Base-by-base conservation (phyloP, 1,284 basidiomycete genomes). In the Neolentinus lepideus region DNA sequence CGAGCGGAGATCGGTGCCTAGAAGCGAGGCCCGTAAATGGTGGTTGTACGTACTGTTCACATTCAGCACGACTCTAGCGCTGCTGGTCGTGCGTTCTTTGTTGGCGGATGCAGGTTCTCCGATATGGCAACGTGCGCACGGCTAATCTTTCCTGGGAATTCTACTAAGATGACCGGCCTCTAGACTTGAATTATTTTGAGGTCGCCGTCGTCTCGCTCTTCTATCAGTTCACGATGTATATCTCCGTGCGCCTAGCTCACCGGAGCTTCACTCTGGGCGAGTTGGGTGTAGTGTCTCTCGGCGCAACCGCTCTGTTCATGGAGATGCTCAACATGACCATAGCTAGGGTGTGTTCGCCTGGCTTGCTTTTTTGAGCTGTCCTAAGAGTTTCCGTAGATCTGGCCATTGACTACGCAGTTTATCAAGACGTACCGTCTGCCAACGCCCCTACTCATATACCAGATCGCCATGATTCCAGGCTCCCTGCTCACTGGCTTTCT, bases 221-320 rank as follows among this genome's bases (percentile, higher is more conserved):
- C 71, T 98, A 90, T 70, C 97, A 99, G 67, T 87, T 93, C 63
- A 86, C 91, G 47, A 76, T 98, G 54, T 99, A 98, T 67, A 79
- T 90, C 51, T 91, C 91, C 54, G 83, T 97, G 52, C 82, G 96
- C 22, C 77, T 99, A 31, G 96, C 94, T 0, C 87, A 97, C 62
- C 83, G 90, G 24, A 92, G 92, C 12, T 96, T 98, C 70, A 99
- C 96, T 0, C 78, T 99, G 1, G 97, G 97, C 51, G 97, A 99
- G 69, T 80, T 98, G 10, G 88, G 87, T 19, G 74, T 98, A 22
- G 90, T 97, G 14, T 88, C 88, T 36, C 90, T 92, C 61, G 90
- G 94, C 46, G 94, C 91, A 16, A 91, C 94, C 1, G 88, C 88
- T 1, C 68, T 99, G 33, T 88, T 86, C 63, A 85, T 94, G 75